Conservation (phyloP, 2,329 filamentous ascomycete genomes). For the Penicillium polonicum region DNA sequence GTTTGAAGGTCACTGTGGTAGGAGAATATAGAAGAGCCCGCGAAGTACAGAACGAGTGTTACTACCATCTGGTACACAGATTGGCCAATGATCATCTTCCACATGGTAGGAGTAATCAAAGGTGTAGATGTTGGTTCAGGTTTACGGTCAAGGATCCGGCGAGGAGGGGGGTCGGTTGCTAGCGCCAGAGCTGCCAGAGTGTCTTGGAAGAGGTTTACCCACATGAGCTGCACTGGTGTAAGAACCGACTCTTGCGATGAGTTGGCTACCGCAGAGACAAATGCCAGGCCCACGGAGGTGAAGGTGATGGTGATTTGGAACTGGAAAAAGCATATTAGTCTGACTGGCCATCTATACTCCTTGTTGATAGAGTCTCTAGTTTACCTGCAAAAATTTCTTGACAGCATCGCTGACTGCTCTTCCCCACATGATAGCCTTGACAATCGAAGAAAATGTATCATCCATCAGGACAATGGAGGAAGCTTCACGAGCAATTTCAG, state of each 20-base stretch:
- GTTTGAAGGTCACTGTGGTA: slow-evolving; percentile 46
- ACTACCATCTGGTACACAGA: slow-evolving; percentile 40
- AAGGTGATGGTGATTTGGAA: slow-evolving; percentile 63
- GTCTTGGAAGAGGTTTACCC: slow-evolving; percentile 68
- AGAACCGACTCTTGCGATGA: slow-evolving; percentile 58
- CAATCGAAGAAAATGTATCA: slow-evolving; percentile 59
- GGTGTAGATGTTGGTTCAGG: slow-evolving; percentile 43
- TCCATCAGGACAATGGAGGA: slow-evolving; percentile 54
- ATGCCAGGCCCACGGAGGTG: slow-evolving; percentile 62
- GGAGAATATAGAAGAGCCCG: slow-evolving; percentile 55
- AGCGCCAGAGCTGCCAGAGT: slow-evolving; percentile 63
- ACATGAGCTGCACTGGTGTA: slow-evolving; percentile 63
- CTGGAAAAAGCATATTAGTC: slow-evolving; percentile 28
- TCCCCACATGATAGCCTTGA: slow-evolving; percentile 61
- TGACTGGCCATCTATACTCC: neutral
- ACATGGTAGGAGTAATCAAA: slow-evolving; percentile 44
- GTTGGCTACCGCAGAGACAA: slow-evolving; percentile 59
- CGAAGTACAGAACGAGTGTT: slow-evolving; percentile 53
- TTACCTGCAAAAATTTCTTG: slow-evolving; percentile 56
- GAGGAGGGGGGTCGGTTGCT: slow-evolving; percentile 60
- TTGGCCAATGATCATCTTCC: slow-evolving; percentile 45
- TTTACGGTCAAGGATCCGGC: slow-evolving; percentile 54
- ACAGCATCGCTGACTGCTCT: slow-evolving; percentile 59
- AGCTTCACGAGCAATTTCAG: slow-evolving; percentile 61
- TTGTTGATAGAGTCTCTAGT: slow-evolving; percentile 40